Base-by-base conservation (phyloP, 2,329 filamentous ascomycete genomes). In the Stagonosporopsis cucurbitacearum region DNA sequence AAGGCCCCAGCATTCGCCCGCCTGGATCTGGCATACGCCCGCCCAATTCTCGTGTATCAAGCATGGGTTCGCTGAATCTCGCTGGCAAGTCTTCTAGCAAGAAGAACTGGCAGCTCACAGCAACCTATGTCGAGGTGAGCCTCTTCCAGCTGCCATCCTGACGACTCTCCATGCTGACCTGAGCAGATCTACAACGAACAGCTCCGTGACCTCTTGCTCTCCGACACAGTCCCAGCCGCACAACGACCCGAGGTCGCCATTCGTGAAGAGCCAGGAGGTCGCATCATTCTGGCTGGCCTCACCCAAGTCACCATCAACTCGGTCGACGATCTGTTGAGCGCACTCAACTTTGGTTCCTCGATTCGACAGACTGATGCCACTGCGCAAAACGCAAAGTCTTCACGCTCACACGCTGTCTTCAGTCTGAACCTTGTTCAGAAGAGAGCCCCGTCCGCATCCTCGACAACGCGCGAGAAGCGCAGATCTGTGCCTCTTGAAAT, bases 301-400 rank as follows among this genome's bases (percentile, higher is more conserved):
- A 91, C 88, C 23, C 91, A 96, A 72, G 85, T 96, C 33, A 87
- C 91, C 13, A 91, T 99, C 69, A 93, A 94, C 70, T 96, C 91
- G 0, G 89, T 93, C 8, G 93, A 98, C 5, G 95, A 99, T 73
- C 80, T 99, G 44, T 86, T 98, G 76, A 88, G 87, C 58, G 93
- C 92, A 6, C 82, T 99, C 52, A 95, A 93, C 73, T 94, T 96
- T 70, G 95, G 95, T 19, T 99, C 95, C 0, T 86, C 89, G 22
- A 96, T 99, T 71, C 90, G 95, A 58, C 95, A 99, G 73, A 99
- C 95, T 0, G 95, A 99, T 77, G 89, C 95, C 22, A 99, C 95
- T 2, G 95, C 94, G 3, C 95, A 98, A 71, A 99, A 99, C 72
- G 95, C 94, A 39, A 94, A 96, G 73, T 99, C 95, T 0, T 99